Evolutionary conservation across 140 eudicot genomes (phyloP), one percentile per base, ranked within the genome.

Genomic region (Oenanthe javanica): DNA sequence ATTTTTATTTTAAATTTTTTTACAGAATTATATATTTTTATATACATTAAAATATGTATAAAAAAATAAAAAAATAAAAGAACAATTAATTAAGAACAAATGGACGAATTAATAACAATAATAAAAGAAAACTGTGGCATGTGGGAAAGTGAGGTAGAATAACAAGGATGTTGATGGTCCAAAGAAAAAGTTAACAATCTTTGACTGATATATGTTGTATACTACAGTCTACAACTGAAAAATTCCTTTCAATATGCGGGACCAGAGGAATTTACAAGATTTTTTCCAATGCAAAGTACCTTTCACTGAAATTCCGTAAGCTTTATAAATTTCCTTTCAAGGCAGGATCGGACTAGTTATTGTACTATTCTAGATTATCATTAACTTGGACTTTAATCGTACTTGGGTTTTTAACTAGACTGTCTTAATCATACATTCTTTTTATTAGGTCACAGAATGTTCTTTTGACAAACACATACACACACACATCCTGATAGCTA

Each of bases 281-380:
- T n/a, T 59, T 61, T 23, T n/a, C 46, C 46, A 43, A 23, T 23
- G 70, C 70, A 61, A 61, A 61, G 70, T 61, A 9, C 70, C 70
- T 61, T 61, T 61, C 70, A 61, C 70, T 61, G 70, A 61, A 61
- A 61, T 61, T 61, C 70, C 70, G 70, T 61, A 2, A 61, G 15
- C 70, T 61, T 61, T 61, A 61, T 9, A 9, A 31, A 61, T 61
- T 61, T 13, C 70, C 70, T 31, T 59, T 59, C 69, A 59, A 59
- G 31, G 67, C 13, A n/a, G 69, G 69, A 61, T 61, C 69, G 69
- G 69, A 61, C 69, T 25, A 61, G 38, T 5, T 9, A 61, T 61
- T 61, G 70, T 61, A 31, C 36, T 31, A 31, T 31, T 31, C 36
- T 31, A 61, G 70, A 61, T 61, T 61, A 61, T 61, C 36, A 61